phyloP scores from a whole-genome alignment of 352 stramenopile genomes.

The Pythium oligandrum region DNA sequence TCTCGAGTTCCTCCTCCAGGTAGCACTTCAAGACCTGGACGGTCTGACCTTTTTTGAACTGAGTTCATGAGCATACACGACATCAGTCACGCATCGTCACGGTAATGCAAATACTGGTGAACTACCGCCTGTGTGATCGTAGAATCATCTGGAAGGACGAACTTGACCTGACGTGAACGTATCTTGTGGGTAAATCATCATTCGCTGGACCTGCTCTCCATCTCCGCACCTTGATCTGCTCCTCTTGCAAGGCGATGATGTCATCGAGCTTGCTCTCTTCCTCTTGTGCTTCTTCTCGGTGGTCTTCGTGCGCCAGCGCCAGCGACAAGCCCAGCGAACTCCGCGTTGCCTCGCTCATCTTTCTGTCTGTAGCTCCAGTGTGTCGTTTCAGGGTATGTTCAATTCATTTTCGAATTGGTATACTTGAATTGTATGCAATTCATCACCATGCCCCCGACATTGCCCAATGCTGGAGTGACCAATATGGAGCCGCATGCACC shows the following conservation, averaged over 20 bases:
- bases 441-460: background rate
- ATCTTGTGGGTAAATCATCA: too few species aligned
- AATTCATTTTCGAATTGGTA: slow-evolving; percentile 1
- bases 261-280: slow-evolving; percentile 60
- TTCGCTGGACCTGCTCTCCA: too few species aligned
- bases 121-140: slow-evolving; percentile 28
- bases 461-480: too few species aligned
- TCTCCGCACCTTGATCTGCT: slow-evolving; percentile 39
- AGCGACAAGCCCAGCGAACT: slow-evolving; percentile 5
- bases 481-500: slow-evolving; percentile 19
- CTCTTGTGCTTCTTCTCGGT: slow-evolving; percentile 1
- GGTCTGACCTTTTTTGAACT: slow-evolving; percentile 71
- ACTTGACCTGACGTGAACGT: slow-evolving; percentile 13
- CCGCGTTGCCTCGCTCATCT: background rate
- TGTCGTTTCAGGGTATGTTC: background rate
- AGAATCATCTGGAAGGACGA: slow-evolving; percentile 53
- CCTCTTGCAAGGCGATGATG: slow-evolving; percentile 51
- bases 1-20: slow-evolving; percentile 35
- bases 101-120: background rate
- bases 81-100: background rate
- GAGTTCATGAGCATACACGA: background rate
- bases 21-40: slow-evolving; percentile 57
- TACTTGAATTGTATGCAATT: slow-evolving; percentile 13
- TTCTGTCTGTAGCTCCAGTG: background rate
- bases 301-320: background rate